phyloP scores from a whole-genome alignment of 2,329 filamentous ascomycete species.

The Pseudopyrenochaeta lycopersici region DNA sequence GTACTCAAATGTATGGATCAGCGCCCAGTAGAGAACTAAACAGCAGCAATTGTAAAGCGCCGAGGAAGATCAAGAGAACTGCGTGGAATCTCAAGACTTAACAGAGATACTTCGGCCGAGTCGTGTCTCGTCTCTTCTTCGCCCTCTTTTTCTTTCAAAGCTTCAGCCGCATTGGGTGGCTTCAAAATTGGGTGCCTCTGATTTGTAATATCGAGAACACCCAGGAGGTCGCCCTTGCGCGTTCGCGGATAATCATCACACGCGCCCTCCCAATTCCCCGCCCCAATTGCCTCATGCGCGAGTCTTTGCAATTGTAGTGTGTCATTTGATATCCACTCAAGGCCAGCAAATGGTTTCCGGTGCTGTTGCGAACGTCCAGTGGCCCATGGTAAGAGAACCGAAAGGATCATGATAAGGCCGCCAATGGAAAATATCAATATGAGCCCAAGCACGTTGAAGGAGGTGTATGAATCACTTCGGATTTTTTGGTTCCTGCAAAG shows the following conservation, averaged over 20 bases:
- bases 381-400: background rate
- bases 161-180: background rate
- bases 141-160: background rate
- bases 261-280: slow-evolving; percentile 10
- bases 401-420: background rate
- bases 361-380: background rate
- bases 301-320: slow-evolving; percentile 21
- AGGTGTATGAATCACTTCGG: slow-evolving; percentile 1
- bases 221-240: slow-evolving; percentile 7
- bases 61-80: background rate
- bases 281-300: slow-evolving; percentile 16
- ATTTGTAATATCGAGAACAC: slow-evolving; percentile 3
- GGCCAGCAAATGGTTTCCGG: background rate
- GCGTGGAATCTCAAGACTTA: background rate
- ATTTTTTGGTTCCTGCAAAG: slow-evolving; percentile 10
- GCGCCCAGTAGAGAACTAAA: background rate
- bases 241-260: slow-evolving; percentile 4
- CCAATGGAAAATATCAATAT: background rate
- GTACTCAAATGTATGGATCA: too few relatives aligned
- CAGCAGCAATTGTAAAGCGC: background rate
- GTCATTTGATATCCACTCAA: slow-evolving; percentile 14
- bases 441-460: slow-evolving; percentile 9
- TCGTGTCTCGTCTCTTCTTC: background rate
- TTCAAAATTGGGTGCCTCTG: slow-evolving; percentile 2
- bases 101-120: background rate